A percentile compares a stretch with the other conserved stretches of the same genome.
These are phyloP conservation scores for Zygosaccharomyces pseudorouxii DNA, from an alignment of 805 yeast species.

Conservation along the genomic window DNA sequence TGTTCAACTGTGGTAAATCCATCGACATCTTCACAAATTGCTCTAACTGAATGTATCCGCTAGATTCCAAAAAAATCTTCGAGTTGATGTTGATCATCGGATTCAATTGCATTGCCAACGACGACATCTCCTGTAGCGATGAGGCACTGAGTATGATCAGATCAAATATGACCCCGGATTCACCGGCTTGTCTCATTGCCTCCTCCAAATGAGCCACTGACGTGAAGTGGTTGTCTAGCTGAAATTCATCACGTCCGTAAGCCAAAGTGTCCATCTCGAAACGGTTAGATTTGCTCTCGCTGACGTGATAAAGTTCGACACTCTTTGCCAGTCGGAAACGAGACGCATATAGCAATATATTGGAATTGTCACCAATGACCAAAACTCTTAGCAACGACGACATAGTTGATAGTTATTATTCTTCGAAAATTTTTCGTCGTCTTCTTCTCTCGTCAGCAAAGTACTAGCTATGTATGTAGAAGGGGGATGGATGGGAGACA, in stretches of 20 bases:
- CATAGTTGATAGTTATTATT: not conserved
- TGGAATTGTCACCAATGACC: slow-evolving; percentile 31
- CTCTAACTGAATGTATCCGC: slow-evolving; percentile 69
- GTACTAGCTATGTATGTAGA: not conserved
- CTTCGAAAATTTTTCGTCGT: not conserved
- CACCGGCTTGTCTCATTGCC: slow-evolving; percentile 7
- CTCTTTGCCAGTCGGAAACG: slow-evolving; percentile 35
- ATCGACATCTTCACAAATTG: slow-evolving; percentile 54
- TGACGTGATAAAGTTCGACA: slow-evolving; percentile 32
- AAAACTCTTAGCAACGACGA: slow-evolving; percentile 29
- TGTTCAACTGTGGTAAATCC: slow-evolving; percentile 36
- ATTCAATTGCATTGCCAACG: slow-evolving; percentile 37
- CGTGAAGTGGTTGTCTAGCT: slow-evolving; percentile 26
- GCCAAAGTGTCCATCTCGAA: slow-evolving; percentile 25
- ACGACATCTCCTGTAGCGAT: slow-evolving; percentile 50
- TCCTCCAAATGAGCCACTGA: slow-evolving; percentile 20
- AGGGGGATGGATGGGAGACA: not conserved
- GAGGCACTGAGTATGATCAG: slow-evolving; percentile 44
- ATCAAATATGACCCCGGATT: slow-evolving; percentile 34
- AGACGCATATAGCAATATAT: slow-evolving; percentile 30
- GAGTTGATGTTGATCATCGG: slow-evolving; percentile 42
- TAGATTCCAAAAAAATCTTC: slow-evolving; percentile 58
- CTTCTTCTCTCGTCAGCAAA: not conserved
- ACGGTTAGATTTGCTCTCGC: slow-evolving; percentile 23
- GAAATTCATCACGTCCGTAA: slow-evolving; percentile 28